Conservation (phyloP, 208 protist species). For the Leishmania martiniquensis region DNA sequence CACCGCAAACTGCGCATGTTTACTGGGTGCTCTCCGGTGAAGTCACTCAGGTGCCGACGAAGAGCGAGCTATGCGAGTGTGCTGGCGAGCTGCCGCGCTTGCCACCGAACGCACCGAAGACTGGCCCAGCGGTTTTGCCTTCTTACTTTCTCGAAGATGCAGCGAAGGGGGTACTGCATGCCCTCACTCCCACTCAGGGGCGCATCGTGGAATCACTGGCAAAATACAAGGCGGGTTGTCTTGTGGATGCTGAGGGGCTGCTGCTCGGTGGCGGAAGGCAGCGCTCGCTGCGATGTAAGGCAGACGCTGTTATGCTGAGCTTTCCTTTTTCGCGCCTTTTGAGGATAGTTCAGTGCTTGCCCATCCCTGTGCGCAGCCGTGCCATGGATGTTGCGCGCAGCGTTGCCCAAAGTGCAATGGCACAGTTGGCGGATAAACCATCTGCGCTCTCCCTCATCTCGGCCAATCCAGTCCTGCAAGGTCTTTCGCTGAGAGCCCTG, state of each 20-base stretch:
- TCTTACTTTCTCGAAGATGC: constrained; percentile 28
- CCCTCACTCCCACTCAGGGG: constrained; percentile 30
- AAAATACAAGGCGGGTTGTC: constrained; percentile 46
- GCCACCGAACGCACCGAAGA: constrained; percentile 22
- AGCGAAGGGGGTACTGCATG: constrained; percentile 12
- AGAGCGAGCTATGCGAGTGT: constrained; percentile 37
- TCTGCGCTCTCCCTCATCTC: constrained; percentile 36
- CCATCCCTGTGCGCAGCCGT: constrained; percentile 12
- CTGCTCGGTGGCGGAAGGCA: constrained; percentile 47
- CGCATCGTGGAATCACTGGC: constrained; percentile 40
- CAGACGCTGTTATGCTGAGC: constrained; percentile 38
- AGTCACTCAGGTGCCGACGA: constrained; percentile 62
- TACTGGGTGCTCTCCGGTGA: constrained; percentile 72
- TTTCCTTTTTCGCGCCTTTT: constrained; percentile 41
- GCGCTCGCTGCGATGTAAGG: constrained; percentile 62
- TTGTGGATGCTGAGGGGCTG: constrained; percentile 63
- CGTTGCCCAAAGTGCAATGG: constrained; percentile 27
- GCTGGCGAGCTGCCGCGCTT: constrained; percentile 32
- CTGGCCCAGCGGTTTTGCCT: constrained; percentile 36
- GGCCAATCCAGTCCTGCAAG: constrained; percentile 47
- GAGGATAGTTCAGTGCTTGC: constrained; percentile 31
- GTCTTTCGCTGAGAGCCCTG: constrained; percentile 35
- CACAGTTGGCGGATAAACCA: constrained; percentile 33
- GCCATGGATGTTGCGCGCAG: constrained; percentile 38
- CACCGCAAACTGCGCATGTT: constrained; percentile 30